Base-by-base conservation (phyloP, 2,329 filamentous ascomycete genomes). In the Eurotiales sp. region DNA sequence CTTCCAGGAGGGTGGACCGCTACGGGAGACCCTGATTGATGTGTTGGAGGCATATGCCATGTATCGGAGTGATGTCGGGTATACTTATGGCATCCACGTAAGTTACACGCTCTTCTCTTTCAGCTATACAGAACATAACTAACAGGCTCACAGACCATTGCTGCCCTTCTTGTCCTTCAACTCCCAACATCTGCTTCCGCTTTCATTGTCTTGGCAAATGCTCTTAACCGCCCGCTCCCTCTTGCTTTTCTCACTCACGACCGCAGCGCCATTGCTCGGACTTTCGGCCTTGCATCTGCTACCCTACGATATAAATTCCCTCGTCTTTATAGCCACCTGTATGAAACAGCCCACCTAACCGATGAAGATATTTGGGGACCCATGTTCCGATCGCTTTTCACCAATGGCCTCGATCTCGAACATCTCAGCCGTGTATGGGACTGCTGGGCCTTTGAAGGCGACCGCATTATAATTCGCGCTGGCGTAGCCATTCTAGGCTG, bases 61-160 rank as follows among this genome's bases (percentile, higher is more conserved):
- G 71, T 85, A 85, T 64, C 79, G 82, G 55, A 77, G 77, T 45
- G 82, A 85, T 58, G 78, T 85, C 34, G 80, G 81, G 48, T 83
- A 82, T 56, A 73, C 80, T 48, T 75, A 77, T 56, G 80, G 81
- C 50, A 78, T 82, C 53, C 82, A 84, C 59, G 72, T 77, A 58
- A 64, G 75, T 29, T 39, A n/a, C 37, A 41, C 12, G 37, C 64
- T 32, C 27, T 19, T 12, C 48, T 19, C 21, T 1, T 27, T 10
- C 4, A 22, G 34, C 8, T 32, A 8, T 14, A n/a, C n/a, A 15
- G 22, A 30, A 14, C 45, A 53, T 32, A 30, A 42, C 36, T 14
- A 36, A 40, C 46, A 22, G 23, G 43, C 8, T 21, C 36, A 19
- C 53, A 74, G 68, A 75, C 78, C 37, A 76, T 81, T 52, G 81